phyloP scores from a whole-genome alignment of 2,329 filamentous ascomycete genomes.

The Neonectria magnoliae region DNA sequence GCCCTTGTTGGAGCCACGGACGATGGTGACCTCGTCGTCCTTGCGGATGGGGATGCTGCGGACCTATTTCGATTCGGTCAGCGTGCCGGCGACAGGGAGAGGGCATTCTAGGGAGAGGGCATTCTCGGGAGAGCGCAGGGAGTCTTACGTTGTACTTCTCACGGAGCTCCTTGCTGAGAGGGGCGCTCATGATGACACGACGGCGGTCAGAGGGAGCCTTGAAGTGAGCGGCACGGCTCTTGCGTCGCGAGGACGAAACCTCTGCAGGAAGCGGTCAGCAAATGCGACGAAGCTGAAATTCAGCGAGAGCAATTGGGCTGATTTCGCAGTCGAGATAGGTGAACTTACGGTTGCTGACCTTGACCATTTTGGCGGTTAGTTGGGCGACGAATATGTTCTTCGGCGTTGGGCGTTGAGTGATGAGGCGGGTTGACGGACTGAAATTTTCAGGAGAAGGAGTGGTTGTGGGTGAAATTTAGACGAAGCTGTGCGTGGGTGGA shows the following conservation, averaged over 20 bases:
- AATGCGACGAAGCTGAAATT: not conserved
- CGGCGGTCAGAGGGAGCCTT: conserved; percentile 92
- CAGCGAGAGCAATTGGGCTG: conserved; percentile 1
- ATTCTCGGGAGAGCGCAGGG: not conserved
- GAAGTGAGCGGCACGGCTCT: conserved; percentile 99
- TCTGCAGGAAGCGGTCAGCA: conserved; percentile 50
- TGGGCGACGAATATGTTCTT: conserved; percentile 42
- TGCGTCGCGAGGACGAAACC: conserved; percentile 85
- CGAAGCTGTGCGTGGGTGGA: conserved; percentile 26
- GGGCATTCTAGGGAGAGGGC: not conserved
- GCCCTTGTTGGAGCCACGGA: conserved; percentile 95
- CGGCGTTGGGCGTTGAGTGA: conserved; percentile 45
- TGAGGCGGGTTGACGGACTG: conserved; percentile 37
- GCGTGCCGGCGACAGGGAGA: not conserved
- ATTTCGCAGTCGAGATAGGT: not conserved
- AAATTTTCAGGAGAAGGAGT: conserved; percentile 21
- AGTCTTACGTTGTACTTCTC: conserved; percentile 96
- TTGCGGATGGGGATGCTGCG: conserved; percentile 97
- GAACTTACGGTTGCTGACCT: conserved; percentile 70
- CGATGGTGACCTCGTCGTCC: conserved; percentile 93
- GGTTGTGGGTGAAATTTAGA: conserved; percentile 45
- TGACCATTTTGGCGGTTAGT: conserved; percentile 69
- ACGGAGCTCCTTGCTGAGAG: conserved; percentile 94
- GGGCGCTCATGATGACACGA: conserved; percentile 96
- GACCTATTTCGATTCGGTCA: conserved; percentile 66